Evolutionary conservation across 2,329 filamentous ascomycete species (phyloP).

Genomic region (Alternaria solani): DNA sequence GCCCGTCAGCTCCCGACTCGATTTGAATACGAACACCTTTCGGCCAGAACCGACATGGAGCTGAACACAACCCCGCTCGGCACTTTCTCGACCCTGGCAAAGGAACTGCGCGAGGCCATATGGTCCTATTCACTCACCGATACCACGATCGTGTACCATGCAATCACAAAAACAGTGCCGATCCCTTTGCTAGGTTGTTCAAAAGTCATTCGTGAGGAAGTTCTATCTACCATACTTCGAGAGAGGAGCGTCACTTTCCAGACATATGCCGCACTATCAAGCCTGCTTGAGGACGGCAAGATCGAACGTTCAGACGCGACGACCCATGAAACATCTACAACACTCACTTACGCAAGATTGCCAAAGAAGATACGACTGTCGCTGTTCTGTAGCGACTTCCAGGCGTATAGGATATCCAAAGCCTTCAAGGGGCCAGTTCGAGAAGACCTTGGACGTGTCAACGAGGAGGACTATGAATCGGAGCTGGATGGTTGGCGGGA

Average conservation of each 20-base stretch:
- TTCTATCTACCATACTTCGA: background rate
- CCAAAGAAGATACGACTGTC: background rate
- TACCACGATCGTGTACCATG: slow-evolving; percentile 4
- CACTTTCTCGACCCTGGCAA: background rate
- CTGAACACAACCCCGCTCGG: background rate
- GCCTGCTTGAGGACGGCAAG: background rate
- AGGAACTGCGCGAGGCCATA: slow-evolving; percentile 2
- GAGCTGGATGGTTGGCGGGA: slow-evolving; percentile 5
- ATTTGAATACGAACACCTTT: background rate
- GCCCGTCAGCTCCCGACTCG: background rate
- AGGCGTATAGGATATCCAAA: background rate
- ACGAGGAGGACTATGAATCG: background rate
- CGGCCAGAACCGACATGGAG: background rate
- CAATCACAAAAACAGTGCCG: background rate
- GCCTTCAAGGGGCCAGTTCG: background rate
- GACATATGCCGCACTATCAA: slow-evolving; percentile 1
- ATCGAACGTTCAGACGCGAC: background rate
- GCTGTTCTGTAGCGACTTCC: background rate
- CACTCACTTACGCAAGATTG: background rate
- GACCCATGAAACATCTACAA: background rate
- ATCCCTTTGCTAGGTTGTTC: slow-evolving; percentile 4
- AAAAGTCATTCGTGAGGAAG: slow-evolving; percentile 4
- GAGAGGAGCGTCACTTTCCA: slow-evolving; percentile 6
- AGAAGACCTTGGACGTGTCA: background rate
- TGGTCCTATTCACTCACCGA: slow-evolving; percentile 1